phyloP scores from a whole-genome alignment of 192 early-diverging fungal species.

The Umbelopsis sp. region DNA sequence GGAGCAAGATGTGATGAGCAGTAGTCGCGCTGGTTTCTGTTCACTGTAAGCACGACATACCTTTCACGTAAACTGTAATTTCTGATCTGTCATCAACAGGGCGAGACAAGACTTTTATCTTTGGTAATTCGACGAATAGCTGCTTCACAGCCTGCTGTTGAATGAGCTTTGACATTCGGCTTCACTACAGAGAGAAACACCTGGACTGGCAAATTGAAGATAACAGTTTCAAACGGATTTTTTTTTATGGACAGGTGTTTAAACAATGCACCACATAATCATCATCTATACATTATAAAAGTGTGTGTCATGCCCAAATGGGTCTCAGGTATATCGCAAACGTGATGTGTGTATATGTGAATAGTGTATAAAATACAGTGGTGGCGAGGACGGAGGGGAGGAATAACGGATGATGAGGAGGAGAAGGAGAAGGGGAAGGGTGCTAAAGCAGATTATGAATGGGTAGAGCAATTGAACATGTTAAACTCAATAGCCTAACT shows the following conservation, averaged over 20 bases:
- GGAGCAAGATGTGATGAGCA: background rate
- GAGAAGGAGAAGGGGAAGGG: too few species aligned
- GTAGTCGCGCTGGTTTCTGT: background rate
- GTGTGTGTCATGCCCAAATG: too few species aligned
- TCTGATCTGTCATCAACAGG: constrained; percentile 15
- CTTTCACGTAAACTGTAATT: constrained; percentile 41
- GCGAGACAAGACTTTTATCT: constrained; percentile 28
- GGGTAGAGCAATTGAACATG: background rate
- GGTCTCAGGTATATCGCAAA: background rate
- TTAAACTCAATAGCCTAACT: background rate
- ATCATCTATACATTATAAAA: background rate
- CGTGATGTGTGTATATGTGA: background rate
- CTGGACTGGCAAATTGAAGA: too few species aligned
- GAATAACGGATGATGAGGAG: background rate
- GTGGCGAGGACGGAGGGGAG: background rate
- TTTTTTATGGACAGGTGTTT: too few species aligned
- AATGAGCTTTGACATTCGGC: constrained; percentile 1
- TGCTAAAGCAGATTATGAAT: background rate
- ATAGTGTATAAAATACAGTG: constrained; percentile 14
- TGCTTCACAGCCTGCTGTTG: constrained; percentile 18
- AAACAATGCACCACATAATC: background rate
- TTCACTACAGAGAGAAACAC: too few species aligned
- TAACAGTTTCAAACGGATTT: too few species aligned
- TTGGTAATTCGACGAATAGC: constrained; percentile 26
- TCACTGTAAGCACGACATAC: background rate